These are phyloP conservation scores for Fusarium phyllophilum DNA, from an alignment of 2,329 filamentous ascomycete genomes.

Conservation along the genomic window DNA sequence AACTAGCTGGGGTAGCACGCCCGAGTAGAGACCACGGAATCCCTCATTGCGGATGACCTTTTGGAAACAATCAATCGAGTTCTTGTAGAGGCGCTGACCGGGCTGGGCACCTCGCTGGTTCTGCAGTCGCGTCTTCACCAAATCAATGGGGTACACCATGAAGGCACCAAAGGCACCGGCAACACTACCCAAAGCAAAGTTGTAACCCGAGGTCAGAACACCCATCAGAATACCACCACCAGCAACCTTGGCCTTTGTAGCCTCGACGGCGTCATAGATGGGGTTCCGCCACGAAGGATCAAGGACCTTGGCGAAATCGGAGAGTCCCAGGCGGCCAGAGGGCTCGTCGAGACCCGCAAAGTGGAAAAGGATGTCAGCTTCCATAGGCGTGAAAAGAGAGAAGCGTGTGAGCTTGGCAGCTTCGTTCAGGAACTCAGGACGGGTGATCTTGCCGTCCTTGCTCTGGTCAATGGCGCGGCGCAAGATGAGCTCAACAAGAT, in stretches of 20 bases:
- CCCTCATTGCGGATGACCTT: conserved; percentile 96
- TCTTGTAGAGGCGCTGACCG: conserved; percentile 92
- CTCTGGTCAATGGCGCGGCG: conserved; percentile 87
- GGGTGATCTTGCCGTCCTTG: conserved; percentile 89
- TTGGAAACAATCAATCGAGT: conserved; percentile 92
- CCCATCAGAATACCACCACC: conserved; percentile 63
- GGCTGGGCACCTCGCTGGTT: conserved; percentile 89
- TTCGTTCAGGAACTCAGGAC: conserved; percentile 93
- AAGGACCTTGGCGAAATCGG: conserved; percentile 93
- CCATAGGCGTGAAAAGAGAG: conserved; percentile 97
- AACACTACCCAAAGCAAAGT: conserved; percentile 88
- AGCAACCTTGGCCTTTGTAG: conserved; percentile 52
- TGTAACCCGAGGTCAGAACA: conserved; percentile 78
- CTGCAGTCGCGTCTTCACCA: conserved; percentile 98
- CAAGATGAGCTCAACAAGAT: conserved; percentile 93
- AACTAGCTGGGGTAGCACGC: conserved; percentile 92
- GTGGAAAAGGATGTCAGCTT: conserved; percentile 98
- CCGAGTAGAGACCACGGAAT: conserved; percentile 88
- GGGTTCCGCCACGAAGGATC: conserved; percentile 89
- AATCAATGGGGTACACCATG: conserved; percentile 98
- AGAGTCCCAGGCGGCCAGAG: conserved; percentile 82
- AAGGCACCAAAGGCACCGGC: conserved; percentile 98
- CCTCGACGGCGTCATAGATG: conserved; percentile 61
- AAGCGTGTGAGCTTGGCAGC: conserved; percentile 91
- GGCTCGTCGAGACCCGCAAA: conserved; percentile 94